These are phyloP conservation scores for Penicillium salamii DNA, from an alignment of 495 filamentous ascomycete species.

Conservation along the genomic window DNA sequence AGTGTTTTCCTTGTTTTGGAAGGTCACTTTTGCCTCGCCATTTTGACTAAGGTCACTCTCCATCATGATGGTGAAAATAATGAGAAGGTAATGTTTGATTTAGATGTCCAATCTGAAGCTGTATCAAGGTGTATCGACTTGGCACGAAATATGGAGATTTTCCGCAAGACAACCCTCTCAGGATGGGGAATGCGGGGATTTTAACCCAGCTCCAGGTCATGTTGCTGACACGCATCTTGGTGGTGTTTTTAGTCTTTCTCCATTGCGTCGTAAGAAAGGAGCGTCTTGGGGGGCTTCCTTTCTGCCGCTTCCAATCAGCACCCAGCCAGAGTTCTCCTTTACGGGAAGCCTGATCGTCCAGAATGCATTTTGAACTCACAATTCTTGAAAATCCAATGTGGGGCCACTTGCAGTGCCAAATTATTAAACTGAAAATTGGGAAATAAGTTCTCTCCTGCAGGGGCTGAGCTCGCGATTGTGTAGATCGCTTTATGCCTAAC, in stretches of 20 bases:
- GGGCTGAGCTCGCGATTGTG: no score
- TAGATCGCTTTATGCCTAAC: no score
- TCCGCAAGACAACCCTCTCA: no score
- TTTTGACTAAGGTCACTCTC: slow-evolving; percentile 11
- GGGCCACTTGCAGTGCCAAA: no score
- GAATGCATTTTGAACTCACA: not conserved
- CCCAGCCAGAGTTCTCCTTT: not conserved
- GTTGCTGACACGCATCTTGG: no score
- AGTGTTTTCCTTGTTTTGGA: slow-evolving; percentile 6
- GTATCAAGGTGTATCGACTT: no score
- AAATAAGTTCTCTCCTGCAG: no score
- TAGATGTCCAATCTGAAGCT: no score
- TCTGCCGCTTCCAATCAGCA: not conserved
- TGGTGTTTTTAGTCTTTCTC: not conserved
- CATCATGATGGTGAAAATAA: slow-evolving; percentile 6
- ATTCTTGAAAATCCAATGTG: no score
- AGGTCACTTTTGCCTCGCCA: slow-evolving; percentile 12
- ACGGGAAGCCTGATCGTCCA: not conserved
- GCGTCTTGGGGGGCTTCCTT: not conserved
- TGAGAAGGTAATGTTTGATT: not conserved
- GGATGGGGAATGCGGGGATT: not conserved
- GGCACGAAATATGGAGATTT: no score
- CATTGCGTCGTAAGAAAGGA: not conserved
- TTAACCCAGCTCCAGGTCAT: not conserved
- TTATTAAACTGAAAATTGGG: no score